Evolutionary conservation across 352 stramenopile species (phyloP), one percentile per base, ranked within the genome.

Genomic region (Globisporangium cystogenes): DNA sequence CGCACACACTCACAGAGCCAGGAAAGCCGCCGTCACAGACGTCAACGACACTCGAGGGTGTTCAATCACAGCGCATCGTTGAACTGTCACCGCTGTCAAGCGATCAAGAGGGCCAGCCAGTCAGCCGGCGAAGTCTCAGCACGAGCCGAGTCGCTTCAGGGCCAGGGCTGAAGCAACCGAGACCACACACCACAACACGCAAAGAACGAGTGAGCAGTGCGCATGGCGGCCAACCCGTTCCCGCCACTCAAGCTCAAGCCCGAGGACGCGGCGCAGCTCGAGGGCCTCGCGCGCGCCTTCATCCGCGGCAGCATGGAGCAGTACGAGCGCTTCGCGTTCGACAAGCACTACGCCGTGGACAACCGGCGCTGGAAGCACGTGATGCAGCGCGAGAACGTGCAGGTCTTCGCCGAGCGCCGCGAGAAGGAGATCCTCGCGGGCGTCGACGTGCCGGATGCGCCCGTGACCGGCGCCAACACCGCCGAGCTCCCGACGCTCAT

Each of bases 291-390:
- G 14, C 26, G 47, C 35, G 42, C 50, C 8, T 48, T 62, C 50
- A 31, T 62, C 10, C 39, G 42, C 48, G 47, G 16, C 4, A 39
- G 20, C 20, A 46, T 57, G 21, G 33, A 60, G 12, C 40, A 51
- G 40, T 60, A 62, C 51, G 49, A 60, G 40, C 40, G 40, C 42
- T 53, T 48, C 18, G 49, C 37, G 7, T 59, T 59, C 42, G 26
- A 53, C 31, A 15, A 39, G 7, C 35, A 31, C 23, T 27, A 37
- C 42, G 23, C 7, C 2, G 56, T 62, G 2, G 56, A 62, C 29
- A 35, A 46, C 29, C 39, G 50, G 29, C 49, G 50, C 11, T 62
- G 55, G 55, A 62, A 62, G 45, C 29, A 18, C 26, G 40, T 62
- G 14, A 42, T 41, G 27, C 36, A 51, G 48, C 37, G 50, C n/a